Base-by-base conservation (phyloP, 805 yeast species). In the Sporopachydermia lactativora region DNA sequence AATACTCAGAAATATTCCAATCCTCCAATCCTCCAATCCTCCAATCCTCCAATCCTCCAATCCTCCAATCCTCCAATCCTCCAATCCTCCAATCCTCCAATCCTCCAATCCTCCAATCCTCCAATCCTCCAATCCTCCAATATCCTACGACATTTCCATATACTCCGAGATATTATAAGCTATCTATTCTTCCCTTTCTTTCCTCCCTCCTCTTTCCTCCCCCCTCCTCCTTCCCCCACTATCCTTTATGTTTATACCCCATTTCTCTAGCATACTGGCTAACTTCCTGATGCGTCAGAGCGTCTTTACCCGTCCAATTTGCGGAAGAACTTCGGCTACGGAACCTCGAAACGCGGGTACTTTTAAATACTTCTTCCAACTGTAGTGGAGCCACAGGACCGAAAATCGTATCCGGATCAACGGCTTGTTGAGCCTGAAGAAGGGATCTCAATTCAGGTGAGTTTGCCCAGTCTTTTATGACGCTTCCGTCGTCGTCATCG, bases 331-430 rank as follows among this genome's bases (percentile, higher is more conserved):
- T 71, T 37, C 75, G 65, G 2, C 75, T 69, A 46, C 80, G 64
- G 42, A 66, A 59, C 46, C 70, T 65, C n/a, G 75, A 63, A 3
- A 68, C 55, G 40, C 68, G 61, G 3, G 74, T 43, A 13, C 47
- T 50, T 24, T 65, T 69, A 52, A 81, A 83, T 3, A 81, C 73
- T 46, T 77, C 84, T 41, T 75, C 83, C 61, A 79, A 74, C 40
- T 75, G 71, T 43, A 81, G 60, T 2, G 76, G 76, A 0, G 81
- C 80, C 19, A 81, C 70, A 4, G 81, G 78, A 0, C 94, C 95
- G 60, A 85, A 83, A 1, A 84, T 70, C 15, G 65, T 54, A 45
- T 67, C 74, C 0, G 92, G 88, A 51, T 84, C 78, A 45, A 78
- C 60, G 18, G 53, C 54, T 39, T 45, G 55, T 51, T 75, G 79